Evolutionary conservation across 306 rosid species (phyloP), one percentile per base, ranked within the genome.

Genomic region (Sophora flavescens): DNA sequence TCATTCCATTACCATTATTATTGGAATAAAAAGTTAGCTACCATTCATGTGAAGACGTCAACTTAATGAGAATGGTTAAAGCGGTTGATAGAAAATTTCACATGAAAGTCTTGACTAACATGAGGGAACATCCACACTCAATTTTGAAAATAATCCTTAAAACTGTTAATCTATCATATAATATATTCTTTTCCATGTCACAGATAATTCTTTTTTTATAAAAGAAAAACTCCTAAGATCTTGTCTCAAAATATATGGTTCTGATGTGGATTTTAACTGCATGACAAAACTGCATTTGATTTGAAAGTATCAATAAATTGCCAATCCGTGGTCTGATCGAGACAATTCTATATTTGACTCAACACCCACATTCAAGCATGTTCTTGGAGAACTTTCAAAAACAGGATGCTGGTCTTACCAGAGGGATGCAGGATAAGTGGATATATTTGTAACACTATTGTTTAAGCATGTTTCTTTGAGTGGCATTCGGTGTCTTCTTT

Each of bases 301-400:
- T 15, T 47, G 47, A 10, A 48, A 56, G 38, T 15, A 6, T 48
- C n/a, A 10, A 14, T 56, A 18, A 33, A 18, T 72, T 39, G 45
- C 9, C 14, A 26, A 32, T 39, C 5, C 48, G 30, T 39, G 51
- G 36, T 18, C 36, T 72, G 50, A 17, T 73, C 13, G 17, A 35
- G 44, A 58, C 28, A 14, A 73, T 73, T 68, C 18, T 68, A 7
- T n/a, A 9, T 42, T 75, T n/a, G 62, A 75, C 69, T 62, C 65
- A 70, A 52, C 14, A 62, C 44, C 15, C 5, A 4, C 6, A 17
- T 75, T 68, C 53, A 51, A 39, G 72, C 62, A 57, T 45, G 22
- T 13, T 33, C 39, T 16, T 52, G 26, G 45, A 42, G 45, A 57
- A 61, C 48, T 11, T 44, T 44, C 3, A 28, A 52, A 60, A 32